Evolutionary conservation across 208 protist species (phyloP), one percentile per base, ranked within the genome.

Genomic region (Acanthamoeba healyi): DNA sequence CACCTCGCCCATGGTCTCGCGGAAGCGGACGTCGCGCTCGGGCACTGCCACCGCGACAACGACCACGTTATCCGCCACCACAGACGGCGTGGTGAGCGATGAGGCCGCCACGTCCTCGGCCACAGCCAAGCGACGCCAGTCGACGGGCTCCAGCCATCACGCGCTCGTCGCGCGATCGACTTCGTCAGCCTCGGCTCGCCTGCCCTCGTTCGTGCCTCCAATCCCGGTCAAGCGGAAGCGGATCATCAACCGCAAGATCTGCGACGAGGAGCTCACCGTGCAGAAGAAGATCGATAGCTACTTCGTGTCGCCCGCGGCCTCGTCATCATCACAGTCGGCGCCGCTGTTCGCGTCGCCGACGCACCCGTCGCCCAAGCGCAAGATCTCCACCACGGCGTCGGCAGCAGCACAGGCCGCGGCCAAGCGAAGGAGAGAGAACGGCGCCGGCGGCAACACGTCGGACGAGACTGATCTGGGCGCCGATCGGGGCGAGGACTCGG

Each of bases 231-330:
- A 86, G 77, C 77, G 77, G n/a, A 49, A 58, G 42, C 38, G 42
- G 26, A 58, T 86, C 44, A 86, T 86, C 77, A n/a, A 86, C 77
- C 22, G 44, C 9, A 86, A 86, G 77, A 86, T 86, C 38, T 86
- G 77, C 77, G 77, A 86, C 77, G 77, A 86, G 77, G 77, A 58
- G 77, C 44, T 86, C 29, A 86, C 77, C 9, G 42, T 51, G 34
- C 77, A 86, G 46, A n/a, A 38, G 77, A 86, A 38, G 34, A 86
- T 86, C 29, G 77, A 86, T 29, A 58, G 42, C 46, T 86, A 86
- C 34, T 46, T 79, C 12, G 38, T 44, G 0, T 42, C 15, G 67
- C 72, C 34, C 12, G 26, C 72, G 72, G 29, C 74, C 5, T 58
- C 38, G 26, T 38, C 44, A 12, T 17, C 22, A n/a, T n/a, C n/a